These are phyloP conservation scores for Suillus subaureus DNA, from an alignment of 768 basidiomycete genomes.

Conservation along the genomic window DNA sequence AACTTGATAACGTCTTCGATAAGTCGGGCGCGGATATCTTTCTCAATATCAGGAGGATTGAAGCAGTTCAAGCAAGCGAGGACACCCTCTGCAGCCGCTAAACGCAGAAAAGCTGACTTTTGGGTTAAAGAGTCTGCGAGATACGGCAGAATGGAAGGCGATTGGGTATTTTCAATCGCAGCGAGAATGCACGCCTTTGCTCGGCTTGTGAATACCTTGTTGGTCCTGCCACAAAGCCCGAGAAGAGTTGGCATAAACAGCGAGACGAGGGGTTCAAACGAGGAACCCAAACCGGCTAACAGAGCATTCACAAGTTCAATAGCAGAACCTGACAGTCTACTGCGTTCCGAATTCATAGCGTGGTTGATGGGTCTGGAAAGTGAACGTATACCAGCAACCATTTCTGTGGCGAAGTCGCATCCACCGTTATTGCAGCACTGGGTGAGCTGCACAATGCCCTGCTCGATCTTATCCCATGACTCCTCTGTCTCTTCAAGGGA, in stretches of 20 bases:
- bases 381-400: slow-evolving; percentile 52
- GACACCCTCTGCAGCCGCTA: slow-evolving; percentile 66
- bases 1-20: slow-evolving; percentile 70
- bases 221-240: slow-evolving; percentile 67
- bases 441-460: slow-evolving; percentile 48
- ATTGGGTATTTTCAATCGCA: slow-evolving; percentile 69
- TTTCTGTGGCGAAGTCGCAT: slow-evolving; percentile 51
- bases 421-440: slow-evolving; percentile 54
- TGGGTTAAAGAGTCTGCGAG: slow-evolving; percentile 61
- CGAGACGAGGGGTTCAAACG: slow-evolving; percentile 70
- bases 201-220: slow-evolving; percentile 75
- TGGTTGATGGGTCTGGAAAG: slow-evolving; percentile 54
- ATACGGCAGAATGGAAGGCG: slow-evolving; percentile 62
- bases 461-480: slow-evolving; percentile 71
- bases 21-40: slow-evolving; percentile 60
- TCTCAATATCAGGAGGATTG: slow-evolving; percentile 80
- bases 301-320: slow-evolving; percentile 61
- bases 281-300: slow-evolving; percentile 54
- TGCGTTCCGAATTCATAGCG: slow-evolving; percentile 74
- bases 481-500: slow-evolving; percentile 71
- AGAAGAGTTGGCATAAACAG: slow-evolving; percentile 71
- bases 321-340: slow-evolving; percentile 66
- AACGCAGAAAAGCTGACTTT: slow-evolving; percentile 65
- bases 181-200: slow-evolving; percentile 59
- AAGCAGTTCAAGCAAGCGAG: slow-evolving; percentile 70